phyloP scores from a whole-genome alignment of 1,284 basidiomycete genomes.

The Cryptococcus wingfieldii region DNA sequence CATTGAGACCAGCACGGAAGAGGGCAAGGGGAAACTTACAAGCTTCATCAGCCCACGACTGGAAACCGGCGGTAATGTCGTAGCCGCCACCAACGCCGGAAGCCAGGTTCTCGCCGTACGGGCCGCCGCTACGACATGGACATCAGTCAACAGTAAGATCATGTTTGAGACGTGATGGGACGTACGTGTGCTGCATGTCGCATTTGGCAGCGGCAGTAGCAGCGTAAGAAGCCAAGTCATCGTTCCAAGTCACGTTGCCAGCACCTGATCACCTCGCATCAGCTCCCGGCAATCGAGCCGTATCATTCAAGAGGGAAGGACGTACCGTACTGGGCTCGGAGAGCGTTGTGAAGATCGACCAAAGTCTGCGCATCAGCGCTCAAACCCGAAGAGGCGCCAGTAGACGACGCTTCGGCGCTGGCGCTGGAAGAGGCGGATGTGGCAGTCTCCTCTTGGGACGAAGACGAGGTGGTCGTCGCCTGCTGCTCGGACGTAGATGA shows the following conservation, averaged over 20 bases:
- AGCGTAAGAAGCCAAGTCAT: constrained; percentile 19
- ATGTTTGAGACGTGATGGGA: neutral
- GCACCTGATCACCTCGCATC: constrained; percentile 14
- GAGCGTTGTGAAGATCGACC: constrained; percentile 34
- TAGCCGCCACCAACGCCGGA: constrained; percentile 29
- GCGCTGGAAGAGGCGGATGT: neutral
- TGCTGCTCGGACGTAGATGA: neutral
- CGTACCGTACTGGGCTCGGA: constrained; percentile 33
- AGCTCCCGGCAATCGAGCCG: neutral
- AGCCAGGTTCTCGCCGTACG: constrained; percentile 33
- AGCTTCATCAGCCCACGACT: constrained; percentile 38
- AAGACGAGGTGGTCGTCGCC: neutral
- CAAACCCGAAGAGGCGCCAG: neutral
- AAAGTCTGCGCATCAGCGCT: constrained; percentile 14
- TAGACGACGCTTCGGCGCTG: neutral
- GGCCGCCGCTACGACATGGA: constrained; percentile 10
- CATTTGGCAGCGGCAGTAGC: constrained; percentile 16
- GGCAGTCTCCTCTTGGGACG: neutral
- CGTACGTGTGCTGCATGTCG: constrained; percentile 24
- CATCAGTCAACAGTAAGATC: neutral
- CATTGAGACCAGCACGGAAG: too few relatives aligned
- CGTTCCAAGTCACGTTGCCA: constrained; percentile 20
- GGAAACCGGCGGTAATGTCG: constrained; percentile 24
- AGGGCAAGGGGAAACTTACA: constrained; percentile 10
- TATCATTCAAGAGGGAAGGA: neutral